phyloP scores from a whole-genome alignment of 257 asterid genomes.

The Plantago elongata region DNA sequence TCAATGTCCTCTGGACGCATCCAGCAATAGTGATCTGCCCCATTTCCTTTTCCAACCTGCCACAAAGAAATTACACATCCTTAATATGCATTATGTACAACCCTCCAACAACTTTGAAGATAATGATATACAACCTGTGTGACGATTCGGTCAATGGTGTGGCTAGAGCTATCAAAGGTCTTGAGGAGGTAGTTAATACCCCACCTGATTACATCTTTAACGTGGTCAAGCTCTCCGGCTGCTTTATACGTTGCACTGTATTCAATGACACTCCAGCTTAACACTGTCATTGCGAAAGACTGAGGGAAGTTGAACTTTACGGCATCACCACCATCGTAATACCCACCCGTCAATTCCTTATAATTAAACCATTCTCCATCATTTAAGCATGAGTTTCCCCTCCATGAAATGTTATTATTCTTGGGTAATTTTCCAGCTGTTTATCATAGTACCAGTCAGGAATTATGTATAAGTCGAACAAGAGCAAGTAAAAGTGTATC shows the following conservation, averaged over 20 bases:
- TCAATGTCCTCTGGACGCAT: conserved; percentile 94
- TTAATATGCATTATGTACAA: background rate
- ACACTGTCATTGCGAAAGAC: conserved; percentile 89
- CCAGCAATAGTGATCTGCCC: conserved; percentile 92
- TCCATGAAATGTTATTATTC: conserved; percentile 92
- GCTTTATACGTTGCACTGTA: conserved; percentile 81
- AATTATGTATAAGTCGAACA: background rate
- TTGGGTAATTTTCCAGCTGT: conserved; percentile 92
- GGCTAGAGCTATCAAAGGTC: conserved; percentile 86
- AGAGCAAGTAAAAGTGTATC: no score
- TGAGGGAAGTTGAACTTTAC: conserved; percentile 85
- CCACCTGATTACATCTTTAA: conserved; percentile 91
- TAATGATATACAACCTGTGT: conserved; percentile 48
- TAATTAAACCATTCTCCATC: conserved; percentile 56
- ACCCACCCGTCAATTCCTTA: conserved; percentile 80
- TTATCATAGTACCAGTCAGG: no score
- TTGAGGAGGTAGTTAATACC: conserved; percentile 92
- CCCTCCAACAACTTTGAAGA: no score
- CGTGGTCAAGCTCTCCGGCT: conserved; percentile 88
- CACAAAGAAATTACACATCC: background rate
- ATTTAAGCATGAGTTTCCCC: conserved; percentile 74
- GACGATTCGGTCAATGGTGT: conserved; percentile 55
- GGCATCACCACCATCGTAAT: conserved; percentile 95
- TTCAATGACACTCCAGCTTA: conserved; percentile 98
- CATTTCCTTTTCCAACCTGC: conserved; percentile 85